Base-by-base conservation (phyloP, 768 basidiomycete species). In the Kondoa subrosea region DNA sequence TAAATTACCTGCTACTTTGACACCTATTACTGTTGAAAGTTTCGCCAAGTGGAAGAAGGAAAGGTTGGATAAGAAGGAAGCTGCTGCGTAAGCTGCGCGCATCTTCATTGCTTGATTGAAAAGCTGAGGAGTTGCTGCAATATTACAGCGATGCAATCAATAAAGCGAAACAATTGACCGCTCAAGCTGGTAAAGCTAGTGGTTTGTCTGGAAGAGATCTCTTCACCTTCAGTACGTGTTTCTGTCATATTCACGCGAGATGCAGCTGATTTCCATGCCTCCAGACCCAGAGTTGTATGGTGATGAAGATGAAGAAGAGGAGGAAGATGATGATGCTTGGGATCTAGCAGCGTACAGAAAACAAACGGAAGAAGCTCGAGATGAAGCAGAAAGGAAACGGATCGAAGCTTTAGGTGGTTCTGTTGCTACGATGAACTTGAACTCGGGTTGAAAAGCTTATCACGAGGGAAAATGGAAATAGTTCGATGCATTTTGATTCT, bases 191-290 rank as follows among this genome's bases (percentile, higher is more conserved):
- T 68, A 96, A 96, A 83, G 85, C 80, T 75, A 82, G 79, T 34
- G 95, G 95, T 60, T 91, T 99, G 90, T 89, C 87, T 68, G 95
- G 95, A 64, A 82, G 90, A 78, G 95, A 97, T 78, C 80, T 99
- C 80, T 93, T 95, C 83, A 86, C 89, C 79, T 93, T 89, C 84
- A 91, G 92, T 77, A 87, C 90, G 21, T 88, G 91, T 73, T 90
- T 70, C n/a, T 65, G 66, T 26, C 4, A 25, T 32, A 40, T 21
- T n/a, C 34, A 25, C 64, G 3, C 2, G 33, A 25, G 21, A 59
- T 31, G 29, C 30, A 63, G n/a, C 8, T 32, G 33, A 14, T 63
- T 16, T 26, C 69, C 17, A 27, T 65, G 57, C 34, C 66, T 31
- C 69, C 64, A 17, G 70, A 72, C 60, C 64, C 66, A 25, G 70